Base-by-base conservation (phyloP, 139 green algal species). In the Haematococcus lacustris region DNA sequence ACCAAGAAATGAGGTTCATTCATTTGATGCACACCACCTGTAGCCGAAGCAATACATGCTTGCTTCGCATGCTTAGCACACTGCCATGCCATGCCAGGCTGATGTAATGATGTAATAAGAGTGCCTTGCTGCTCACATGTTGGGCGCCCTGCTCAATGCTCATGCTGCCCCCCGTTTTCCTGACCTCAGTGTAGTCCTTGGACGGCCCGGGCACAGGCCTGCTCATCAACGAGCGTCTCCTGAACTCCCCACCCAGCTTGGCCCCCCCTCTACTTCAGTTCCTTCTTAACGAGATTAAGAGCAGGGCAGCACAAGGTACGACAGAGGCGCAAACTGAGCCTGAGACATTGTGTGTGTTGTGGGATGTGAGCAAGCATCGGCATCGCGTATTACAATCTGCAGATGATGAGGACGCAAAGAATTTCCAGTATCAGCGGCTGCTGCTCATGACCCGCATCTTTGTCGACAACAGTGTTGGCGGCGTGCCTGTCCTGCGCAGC, bases 211-310 rank as follows among this genome's bases (percentile, higher is more conserved):
- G 71, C 57, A 88, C 82, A 3, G 92, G 78, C 2, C 76, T 98
- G 38, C 28, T 98, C 1, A 30, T 98, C 6, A 93, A 85, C 65
- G 93, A 98, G 80, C 84, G 93, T 0, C 72, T 98, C 32, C 79
- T 97, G 67, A 98, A 98, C 81, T 82, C 80, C 51, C 93, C 93
- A 6, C 90, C 88, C 0, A 81, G 93, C 77, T 68, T 97, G 30
- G 83, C 85, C 4, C 86, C 91, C 23, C 93, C 91, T 1, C 80
- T 98, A 37, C 70, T 93, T 66, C 83, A 96, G 75, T 83, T 83
- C 5, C 74, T 97, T 5, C 91, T 94, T 70, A 82, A 96, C 17
- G 93, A 95, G 67, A 78, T 95, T 1, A 3, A 63, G 7, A 87
- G 85, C 78, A 84, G 85, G 6, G 81, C 73, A 40, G 78, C 85